phyloP scores from a whole-genome alignment of 768 basidiomycete genomes.

The Rhodotorula babjevae region DNA sequence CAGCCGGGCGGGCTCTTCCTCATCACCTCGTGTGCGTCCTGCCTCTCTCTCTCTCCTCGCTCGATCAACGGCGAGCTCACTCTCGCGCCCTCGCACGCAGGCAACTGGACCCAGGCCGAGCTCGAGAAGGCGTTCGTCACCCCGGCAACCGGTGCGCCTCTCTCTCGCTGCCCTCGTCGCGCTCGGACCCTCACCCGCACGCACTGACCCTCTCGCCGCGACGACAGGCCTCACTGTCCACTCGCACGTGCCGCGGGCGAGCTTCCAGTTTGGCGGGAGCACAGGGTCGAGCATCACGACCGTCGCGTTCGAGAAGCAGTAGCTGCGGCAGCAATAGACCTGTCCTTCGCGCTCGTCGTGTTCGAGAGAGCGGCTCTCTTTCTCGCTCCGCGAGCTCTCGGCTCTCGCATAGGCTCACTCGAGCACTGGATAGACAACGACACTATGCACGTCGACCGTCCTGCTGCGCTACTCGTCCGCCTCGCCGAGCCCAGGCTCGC shows the following conservation, averaged over 20 bases:
- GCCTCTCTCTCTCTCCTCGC: not conserved
- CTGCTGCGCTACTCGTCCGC: too few relatives aligned
- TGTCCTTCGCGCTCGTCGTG: too few relatives aligned
- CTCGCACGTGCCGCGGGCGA: slow-evolving; percentile 47
- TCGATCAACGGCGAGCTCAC: not conserved
- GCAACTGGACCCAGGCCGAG: slow-evolving; percentile 51
- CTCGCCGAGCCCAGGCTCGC: not conserved
- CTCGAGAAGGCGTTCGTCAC: slow-evolving; percentile 45
- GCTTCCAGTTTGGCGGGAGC: slow-evolving; percentile 48
- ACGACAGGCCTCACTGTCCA: slow-evolving; percentile 42
- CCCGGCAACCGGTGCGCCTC: slow-evolving; percentile 42
- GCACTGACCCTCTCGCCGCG: not conserved
- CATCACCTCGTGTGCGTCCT: slow-evolving; percentile 46
- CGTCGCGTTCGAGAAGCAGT: slow-evolving; percentile 29
- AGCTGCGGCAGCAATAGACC: too few relatives aligned
- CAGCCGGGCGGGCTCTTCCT: slow-evolving; percentile 48
- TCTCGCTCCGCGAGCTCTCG: too few relatives aligned
- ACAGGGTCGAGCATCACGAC: slow-evolving; percentile 43
- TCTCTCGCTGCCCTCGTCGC: not conserved
- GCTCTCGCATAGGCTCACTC: too few relatives aligned
- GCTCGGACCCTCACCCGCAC: too few relatives aligned
- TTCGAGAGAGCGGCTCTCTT: too few relatives aligned
- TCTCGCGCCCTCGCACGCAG: slow-evolving; percentile 13
- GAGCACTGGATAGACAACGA: too few relatives aligned
- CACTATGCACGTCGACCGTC: too few relatives aligned